phyloP scores from a whole-genome alignment of 768 basidiomycete species.

The Pulveroboletus frians region DNA sequence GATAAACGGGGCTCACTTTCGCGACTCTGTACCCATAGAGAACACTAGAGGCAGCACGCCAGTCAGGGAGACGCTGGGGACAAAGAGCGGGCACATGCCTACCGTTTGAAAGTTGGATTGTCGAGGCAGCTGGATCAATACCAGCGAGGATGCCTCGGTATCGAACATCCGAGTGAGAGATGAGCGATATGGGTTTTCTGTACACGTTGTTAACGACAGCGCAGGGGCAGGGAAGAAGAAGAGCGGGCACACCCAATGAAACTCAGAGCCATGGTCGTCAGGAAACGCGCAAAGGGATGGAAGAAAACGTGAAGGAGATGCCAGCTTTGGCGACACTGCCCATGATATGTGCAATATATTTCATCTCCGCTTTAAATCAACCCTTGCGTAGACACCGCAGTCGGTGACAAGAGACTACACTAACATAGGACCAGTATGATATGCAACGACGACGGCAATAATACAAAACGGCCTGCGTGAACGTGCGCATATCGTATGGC shows the following conservation, averaged over 20 bases:
- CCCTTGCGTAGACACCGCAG: too few species aligned
- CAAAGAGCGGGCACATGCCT: constrained; percentile 5
- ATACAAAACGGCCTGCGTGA: constrained; percentile 10
- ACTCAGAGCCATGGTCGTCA: constrained; percentile 56
- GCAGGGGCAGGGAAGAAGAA: not conserved
- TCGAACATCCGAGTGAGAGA: constrained; percentile 87
- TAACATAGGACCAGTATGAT: too few species aligned
- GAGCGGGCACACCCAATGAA: constrained; percentile 58
- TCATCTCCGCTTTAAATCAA: constrained; percentile 26
- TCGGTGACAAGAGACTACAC: not conserved
- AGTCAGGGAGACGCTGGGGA: not conserved
- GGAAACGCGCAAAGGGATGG: constrained; percentile 8
- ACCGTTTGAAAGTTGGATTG: constrained; percentile 88
- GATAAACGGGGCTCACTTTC: constrained; percentile 49
- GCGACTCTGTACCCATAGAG: constrained; percentile 84
- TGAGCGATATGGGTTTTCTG: constrained; percentile 85
- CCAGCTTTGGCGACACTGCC: constrained; percentile 11
- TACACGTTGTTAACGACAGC: constrained; percentile 11
- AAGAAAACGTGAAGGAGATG: constrained; percentile 18
- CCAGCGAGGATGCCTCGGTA: constrained; percentile 85
- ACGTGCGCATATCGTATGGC: not conserved
- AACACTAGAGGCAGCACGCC: constrained; percentile 42
- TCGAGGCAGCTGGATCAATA: constrained; percentile 80
- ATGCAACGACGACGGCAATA: not conserved
- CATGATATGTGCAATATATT: constrained; percentile 12